These are phyloP conservation scores for Exophiala bonariae DNA, from an alignment of 2,329 filamentous ascomycete species.

Conservation along the genomic window DNA sequence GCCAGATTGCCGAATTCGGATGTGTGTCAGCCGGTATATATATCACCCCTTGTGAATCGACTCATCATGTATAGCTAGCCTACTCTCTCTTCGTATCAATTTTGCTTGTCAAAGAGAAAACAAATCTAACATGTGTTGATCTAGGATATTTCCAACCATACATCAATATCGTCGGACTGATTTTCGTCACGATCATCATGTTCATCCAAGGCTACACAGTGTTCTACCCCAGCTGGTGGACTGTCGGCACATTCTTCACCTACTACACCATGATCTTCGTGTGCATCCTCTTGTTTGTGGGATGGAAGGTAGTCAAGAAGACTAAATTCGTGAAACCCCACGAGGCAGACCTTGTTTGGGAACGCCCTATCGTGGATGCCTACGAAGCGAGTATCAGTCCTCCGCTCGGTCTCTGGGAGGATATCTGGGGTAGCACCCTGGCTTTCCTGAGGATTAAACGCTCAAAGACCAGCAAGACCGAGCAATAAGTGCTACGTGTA, in stretches of 20 bases:
- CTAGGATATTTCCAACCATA: slow-evolving; percentile 66
- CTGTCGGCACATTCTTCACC: slow-evolving; percentile 65
- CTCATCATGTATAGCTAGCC: no score
- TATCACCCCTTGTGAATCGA: no score
- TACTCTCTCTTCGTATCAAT: no score
- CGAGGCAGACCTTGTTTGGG: slow-evolving; percentile 61
- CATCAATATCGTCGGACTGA: slow-evolving; percentile 63
- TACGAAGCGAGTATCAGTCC: slow-evolving; percentile 55
- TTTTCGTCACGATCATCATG: slow-evolving; percentile 64
- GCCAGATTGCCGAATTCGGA: no score
- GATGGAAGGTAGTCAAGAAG: slow-evolving; percentile 67
- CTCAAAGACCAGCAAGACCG: no score
- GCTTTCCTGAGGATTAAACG: background rate
- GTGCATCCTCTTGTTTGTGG: slow-evolving; percentile 64
- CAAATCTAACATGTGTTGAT: background rate
- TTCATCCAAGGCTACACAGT: slow-evolving; percentile 71
- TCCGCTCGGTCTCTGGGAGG: slow-evolving; percentile 32
- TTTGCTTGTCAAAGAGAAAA: no score
- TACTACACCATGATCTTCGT: slow-evolving; percentile 66
- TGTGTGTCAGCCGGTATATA: no score
- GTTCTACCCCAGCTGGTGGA: slow-evolving; percentile 67
- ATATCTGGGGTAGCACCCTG: background rate
- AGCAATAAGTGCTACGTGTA: no score
- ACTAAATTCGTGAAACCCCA: slow-evolving; percentile 53
- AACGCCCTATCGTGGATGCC: slow-evolving; percentile 57